A percentile compares a stretch with the other conserved stretches of the same genome.
Evolutionary conservation across 345 rosid species (phyloP).

Genomic region (Eucalyptus polyanthemos): DNA sequence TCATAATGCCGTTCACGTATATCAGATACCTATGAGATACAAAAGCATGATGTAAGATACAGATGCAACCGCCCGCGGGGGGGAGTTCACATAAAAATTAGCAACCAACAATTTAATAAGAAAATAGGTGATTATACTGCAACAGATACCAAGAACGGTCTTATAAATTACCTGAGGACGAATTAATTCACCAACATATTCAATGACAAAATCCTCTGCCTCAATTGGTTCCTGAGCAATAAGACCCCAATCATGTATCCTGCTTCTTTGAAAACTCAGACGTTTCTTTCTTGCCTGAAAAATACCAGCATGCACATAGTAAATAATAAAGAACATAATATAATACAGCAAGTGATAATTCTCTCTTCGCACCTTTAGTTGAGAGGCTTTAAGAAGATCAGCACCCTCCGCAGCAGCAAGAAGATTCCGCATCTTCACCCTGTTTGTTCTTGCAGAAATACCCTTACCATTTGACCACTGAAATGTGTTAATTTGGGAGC

Average conservation of each 20-base stretch:
- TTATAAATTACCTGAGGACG: conserved; percentile 58
- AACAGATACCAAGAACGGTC: background rate
- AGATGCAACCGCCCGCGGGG: background rate
- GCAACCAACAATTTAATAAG: background rate
- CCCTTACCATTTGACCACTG: conserved; percentile 42
- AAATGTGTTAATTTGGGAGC: conserved; percentile 31
- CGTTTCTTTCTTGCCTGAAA: conserved; percentile 89
- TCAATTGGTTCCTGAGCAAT: conserved; percentile 90
- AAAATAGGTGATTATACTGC: background rate
- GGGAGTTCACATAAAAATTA: background rate
- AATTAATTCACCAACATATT: conserved; percentile 96
- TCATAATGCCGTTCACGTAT: conserved; percentile 89
- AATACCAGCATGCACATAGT: background rate
- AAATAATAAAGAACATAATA: background rate
- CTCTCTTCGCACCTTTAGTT: conserved; percentile 55
- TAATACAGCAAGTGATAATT: background rate
- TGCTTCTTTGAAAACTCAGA: conserved; percentile 85
- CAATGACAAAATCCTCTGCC: conserved; percentile 95
- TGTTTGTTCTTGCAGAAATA: conserved; percentile 93
- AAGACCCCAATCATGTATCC: conserved; percentile 99
- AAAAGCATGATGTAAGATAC: background rate
- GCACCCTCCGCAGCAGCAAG: conserved; percentile 98
- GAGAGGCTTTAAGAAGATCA: conserved; percentile 85
- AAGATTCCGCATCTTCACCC: conserved; percentile 94
- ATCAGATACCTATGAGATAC: conserved; percentile 74